Conservation (phyloP, 73 alveolate species). For the Paraurostyla sp. region DNA sequence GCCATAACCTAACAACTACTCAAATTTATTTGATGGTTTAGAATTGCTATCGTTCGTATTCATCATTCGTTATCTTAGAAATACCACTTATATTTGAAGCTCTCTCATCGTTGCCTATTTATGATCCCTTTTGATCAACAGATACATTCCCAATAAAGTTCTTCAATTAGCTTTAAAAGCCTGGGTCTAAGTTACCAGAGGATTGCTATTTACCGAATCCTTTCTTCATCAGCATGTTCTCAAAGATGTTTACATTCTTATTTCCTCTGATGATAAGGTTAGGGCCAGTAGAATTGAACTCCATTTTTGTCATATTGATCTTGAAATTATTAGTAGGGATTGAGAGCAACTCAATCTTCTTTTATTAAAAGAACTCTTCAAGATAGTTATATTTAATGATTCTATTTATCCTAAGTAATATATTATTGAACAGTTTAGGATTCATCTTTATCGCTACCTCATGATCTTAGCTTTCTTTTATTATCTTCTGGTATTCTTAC, state of each 20-base stretch:
- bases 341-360: slow-evolving; percentile 11
- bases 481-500: slow-evolving; percentile 8
- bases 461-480: background rate
- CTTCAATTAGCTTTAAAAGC: background rate
- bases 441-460: background rate
- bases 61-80: background rate
- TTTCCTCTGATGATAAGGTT: background rate
- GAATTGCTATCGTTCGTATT: background rate
- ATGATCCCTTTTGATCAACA: background rate
- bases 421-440: slow-evolving; percentile 27
- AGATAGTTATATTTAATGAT: slow-evolving; percentile 38
- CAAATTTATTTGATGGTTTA: too few species aligned
- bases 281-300: slow-evolving; percentile 34
- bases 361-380: slow-evolving; percentile 21
- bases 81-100: background rate
- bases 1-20: too few species aligned
- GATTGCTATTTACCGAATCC: background rate
- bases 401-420: slow-evolving; percentile 14
- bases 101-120: background rate
- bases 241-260: slow-evolving; percentile 28
- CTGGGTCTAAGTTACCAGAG: slow-evolving; percentile 7
- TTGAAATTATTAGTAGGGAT: slow-evolving; percentile 25
- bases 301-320: slow-evolving; percentile 13
- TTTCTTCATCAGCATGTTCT: slow-evolving; percentile 18
- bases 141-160: background rate